Evolutionary conservation across 352 stramenopile genomes (phyloP), one percentile per base, ranked within the genome.

Genomic region (Peronospora tabacina): DNA sequence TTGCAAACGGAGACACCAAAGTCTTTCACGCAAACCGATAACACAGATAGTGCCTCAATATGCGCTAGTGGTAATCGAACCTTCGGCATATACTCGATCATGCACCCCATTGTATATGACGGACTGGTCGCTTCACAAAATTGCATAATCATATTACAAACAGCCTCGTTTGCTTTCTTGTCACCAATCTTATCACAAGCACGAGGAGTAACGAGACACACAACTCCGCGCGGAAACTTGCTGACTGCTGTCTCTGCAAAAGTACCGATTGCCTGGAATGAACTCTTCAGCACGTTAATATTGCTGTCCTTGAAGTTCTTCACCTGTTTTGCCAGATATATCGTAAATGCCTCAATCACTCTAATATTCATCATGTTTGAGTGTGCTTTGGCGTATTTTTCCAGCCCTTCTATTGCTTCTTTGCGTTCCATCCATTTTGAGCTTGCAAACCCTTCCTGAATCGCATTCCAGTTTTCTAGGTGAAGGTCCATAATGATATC

Each of bases 251-350:
- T 66, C 35, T 82, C 72, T 7, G 83, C 79, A 53, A 93, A 88
- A 5, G 63, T 80, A 9, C 70, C 80, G 4, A 94, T 63, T 1
- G 82, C 83, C 49, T 93, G 71, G 35, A 94, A 94, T 9, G 82
- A 71, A 49, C 82, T 88, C 43, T 86, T 88, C 11, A 94, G 48
- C 3, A 93, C 83, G 43, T 94, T 91, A 50, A 94, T 87, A 52
- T 94, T 94, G 59, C 76, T 91, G 52, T 94, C 83, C 46, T 88
- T 90, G 49, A 94, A 92, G 39, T 87, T 70, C 46, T 93, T 93
- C 8, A 89, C 76, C 61, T 89, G 70, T 29, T 81, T 84, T 16
- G 63, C 55, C 43, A 92, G 30, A 55, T 82, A 88, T 28, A 91
- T 42, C 7, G 76, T 83, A 32, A 94, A 61, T 7, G 81, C 79